phyloP scores from a whole-genome alignment of 208 protist genomes.

The Leishmania martiniquensis region DNA sequence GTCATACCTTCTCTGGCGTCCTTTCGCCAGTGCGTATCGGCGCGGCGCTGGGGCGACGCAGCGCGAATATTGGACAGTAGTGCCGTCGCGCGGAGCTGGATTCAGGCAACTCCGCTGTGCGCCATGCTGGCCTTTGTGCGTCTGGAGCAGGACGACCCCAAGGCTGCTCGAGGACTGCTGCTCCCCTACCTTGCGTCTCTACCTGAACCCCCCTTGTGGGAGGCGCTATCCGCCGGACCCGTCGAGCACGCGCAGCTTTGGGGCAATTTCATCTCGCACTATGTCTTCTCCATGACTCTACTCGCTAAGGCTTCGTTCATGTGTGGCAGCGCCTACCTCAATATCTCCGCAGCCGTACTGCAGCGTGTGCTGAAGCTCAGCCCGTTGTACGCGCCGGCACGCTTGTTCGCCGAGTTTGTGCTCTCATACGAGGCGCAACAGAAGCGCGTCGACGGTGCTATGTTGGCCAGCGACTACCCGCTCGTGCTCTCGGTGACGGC shows the following conservation, averaged over 20 bases:
- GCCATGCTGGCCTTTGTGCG: conserved; percentile 63
- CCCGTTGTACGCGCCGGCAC: conserved; percentile 58
- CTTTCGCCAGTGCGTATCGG: conserved; percentile 45
- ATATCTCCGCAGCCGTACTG: conserved; percentile 71
- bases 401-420: conserved; percentile 71
- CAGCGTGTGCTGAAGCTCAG: conserved; percentile 61
- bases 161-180: conserved; percentile 57
- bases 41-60: conserved; percentile 46
- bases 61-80: conserved; percentile 10
- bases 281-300: conserved; percentile 62
- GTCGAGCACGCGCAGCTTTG: conserved; percentile 35
- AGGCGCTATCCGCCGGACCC: background rate
- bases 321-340: conserved; percentile 70
- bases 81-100: background rate
- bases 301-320: conserved; percentile 82
- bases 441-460: conserved; percentile 25
- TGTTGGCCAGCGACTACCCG: conserved; percentile 33
- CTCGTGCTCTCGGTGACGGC: conserved; percentile 39
- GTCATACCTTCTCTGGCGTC: conserved; percentile 19
- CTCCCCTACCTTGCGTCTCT: conserved; percentile 75
- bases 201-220: conserved; percentile 31
- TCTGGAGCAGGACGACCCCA: conserved; percentile 50
- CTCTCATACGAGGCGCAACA: conserved; percentile 66
- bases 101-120: conserved; percentile 51
- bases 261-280: conserved; percentile 58